Conservation (phyloP, 495 filamentous ascomycete genomes). For the Penicillium tannophilum region DNA sequence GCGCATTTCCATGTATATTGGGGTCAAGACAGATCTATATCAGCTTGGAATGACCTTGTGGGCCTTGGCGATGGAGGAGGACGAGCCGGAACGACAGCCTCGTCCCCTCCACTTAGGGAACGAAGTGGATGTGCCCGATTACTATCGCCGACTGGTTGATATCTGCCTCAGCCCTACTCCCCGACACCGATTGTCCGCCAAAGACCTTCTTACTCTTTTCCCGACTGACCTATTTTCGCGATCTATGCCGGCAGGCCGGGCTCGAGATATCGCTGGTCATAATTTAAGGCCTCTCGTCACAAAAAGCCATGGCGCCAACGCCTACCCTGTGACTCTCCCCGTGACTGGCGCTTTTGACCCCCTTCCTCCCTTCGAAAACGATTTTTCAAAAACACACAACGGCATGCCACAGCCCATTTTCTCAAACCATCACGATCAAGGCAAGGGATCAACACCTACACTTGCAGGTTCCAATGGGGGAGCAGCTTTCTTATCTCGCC, state of each 20-base stretch:
- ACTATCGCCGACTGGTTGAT: constrained; percentile 59
- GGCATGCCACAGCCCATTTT: constrained; percentile 17
- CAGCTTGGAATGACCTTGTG: constrained; percentile 98
- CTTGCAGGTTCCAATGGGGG: constrained; percentile 26
- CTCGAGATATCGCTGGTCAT: constrained; percentile 1
- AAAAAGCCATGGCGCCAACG: constrained; percentile 12
- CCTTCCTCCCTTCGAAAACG: constrained; percentile 4
- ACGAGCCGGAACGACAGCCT: constrained; percentile 81
- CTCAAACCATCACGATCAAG: constrained; percentile 17
- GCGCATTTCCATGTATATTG: constrained; percentile 96
- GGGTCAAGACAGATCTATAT: constrained; percentile 94
- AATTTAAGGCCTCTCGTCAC: constrained; percentile 9
- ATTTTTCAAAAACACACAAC: constrained; percentile 8
- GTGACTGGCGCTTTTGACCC: not conserved
- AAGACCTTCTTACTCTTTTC: constrained; percentile 57
- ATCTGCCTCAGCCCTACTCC: constrained; percentile 60
- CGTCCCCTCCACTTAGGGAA: constrained; percentile 64
- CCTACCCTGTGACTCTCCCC: constrained; percentile 2
- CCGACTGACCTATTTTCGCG: constrained; percentile 32
- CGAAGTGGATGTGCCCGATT: constrained; percentile 55
- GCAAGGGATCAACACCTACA: constrained; percentile 28
- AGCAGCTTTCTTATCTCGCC: constrained; percentile 22
- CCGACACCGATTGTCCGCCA: constrained; percentile 56
- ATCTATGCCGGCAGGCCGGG: constrained; percentile 4
- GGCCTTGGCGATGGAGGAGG: constrained; percentile 82